These are phyloP conservation scores for Hanseniaspora uvarum DNA, from an alignment of 1,139 yeast genomes.

Conservation along the genomic window DNA sequence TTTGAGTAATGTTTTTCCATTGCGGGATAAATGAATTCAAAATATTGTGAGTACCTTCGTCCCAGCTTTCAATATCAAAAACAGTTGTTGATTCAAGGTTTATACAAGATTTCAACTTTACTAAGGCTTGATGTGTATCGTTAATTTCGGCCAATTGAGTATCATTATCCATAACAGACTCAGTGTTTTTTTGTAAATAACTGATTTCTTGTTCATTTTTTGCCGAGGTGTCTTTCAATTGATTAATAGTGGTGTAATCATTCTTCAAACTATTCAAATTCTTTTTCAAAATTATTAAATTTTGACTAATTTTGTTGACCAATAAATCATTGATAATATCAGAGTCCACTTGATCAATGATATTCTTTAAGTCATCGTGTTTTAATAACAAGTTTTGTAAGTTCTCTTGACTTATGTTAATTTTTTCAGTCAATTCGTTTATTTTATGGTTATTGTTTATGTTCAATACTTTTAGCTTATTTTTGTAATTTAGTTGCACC, in stretches of 20 bases:
- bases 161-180: background rate
- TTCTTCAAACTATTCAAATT: background rate
- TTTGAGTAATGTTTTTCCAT: constrained; percentile 11
- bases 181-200: background rate
- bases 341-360: background rate
- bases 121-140: background rate
- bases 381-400: background rate
- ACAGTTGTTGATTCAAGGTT: background rate
- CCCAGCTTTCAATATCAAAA: background rate
- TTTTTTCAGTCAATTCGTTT: background rate
- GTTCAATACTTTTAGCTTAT: background rate
- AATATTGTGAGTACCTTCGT: background rate
- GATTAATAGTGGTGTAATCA: constrained; percentile 1
- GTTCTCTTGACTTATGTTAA: background rate
- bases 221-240: background rate
- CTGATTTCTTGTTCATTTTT: constrained; percentile 2
- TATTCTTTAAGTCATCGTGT: background rate
- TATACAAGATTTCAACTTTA: background rate
- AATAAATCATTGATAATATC: background rate
- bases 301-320: constrained; percentile 1
- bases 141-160: background rate
- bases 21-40: background rate
- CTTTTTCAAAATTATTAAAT: constrained; percentile 4
- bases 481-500: background rate
- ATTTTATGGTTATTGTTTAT: background rate